Evolutionary conservation across 2,329 filamentous ascomycete genomes (phyloP).

Genomic region (Niveomyces coronatus): DNA sequence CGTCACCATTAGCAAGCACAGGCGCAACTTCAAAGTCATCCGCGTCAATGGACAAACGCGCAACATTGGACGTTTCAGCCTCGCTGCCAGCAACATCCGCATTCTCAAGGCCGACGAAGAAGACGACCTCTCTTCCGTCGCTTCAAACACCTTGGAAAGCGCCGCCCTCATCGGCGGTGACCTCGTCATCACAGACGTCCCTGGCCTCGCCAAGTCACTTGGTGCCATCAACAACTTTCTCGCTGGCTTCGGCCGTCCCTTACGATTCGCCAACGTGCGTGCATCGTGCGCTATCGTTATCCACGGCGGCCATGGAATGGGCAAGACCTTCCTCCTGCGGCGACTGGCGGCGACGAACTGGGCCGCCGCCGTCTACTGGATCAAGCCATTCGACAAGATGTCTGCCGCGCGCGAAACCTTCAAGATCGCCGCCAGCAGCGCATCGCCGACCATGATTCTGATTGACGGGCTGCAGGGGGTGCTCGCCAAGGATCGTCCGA

Average conservation of each 20-base stretch:
- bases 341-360: conserved; percentile 58
- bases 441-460: conserved; percentile 66
- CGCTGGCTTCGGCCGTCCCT: conserved; percentile 36
- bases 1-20: conserved; percentile 24
- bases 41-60: conserved; percentile 43
- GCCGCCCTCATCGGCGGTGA: conserved; percentile 16
- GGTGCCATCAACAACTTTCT: conserved; percentile 58
- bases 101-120: conserved; percentile 24
- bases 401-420: conserved; percentile 57
- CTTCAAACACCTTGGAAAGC: conserved; percentile 12
- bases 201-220: conserved; percentile 57
- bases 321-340: conserved; percentile 67
- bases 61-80: conserved; percentile 33
- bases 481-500: conserved; percentile 48
- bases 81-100: conserved; percentile 26
- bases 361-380: conserved; percentile 55
- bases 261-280: conserved; percentile 20
- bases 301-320: conserved; percentile 74
- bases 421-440: conserved; percentile 48
- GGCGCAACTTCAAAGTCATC: conserved; percentile 40
- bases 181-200: conserved; percentile 46
- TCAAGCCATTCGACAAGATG: conserved; percentile 47
- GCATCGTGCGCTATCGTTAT: conserved; percentile 55
- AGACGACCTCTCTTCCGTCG: conserved; percentile 11
- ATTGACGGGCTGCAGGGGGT: conserved; percentile 70